Evolutionary conservation across 2,329 filamentous ascomycete species (phyloP), one percentile per base, ranked within the genome.

Genomic region (Pezicula carpinea): DNA sequence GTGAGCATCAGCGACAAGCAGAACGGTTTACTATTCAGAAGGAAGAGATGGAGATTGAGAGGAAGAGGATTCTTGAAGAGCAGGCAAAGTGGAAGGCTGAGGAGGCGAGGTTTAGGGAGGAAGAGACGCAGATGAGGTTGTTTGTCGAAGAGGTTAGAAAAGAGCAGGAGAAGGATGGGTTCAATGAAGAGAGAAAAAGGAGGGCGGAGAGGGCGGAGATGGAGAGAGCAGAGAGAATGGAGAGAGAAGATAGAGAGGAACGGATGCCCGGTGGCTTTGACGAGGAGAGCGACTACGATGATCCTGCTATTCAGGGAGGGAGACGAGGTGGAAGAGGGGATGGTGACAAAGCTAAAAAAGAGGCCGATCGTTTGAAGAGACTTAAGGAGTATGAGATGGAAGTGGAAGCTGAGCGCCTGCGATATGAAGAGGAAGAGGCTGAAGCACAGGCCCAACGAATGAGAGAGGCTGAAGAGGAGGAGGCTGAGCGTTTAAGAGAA

Each of bases 41-140:
- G 19, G 50, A 53, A 19, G 39, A 44, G 26, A 56, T 56, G 50
- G 52, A 56, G 14, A 19, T 47, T 2, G 39, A 56, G 29, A 52
- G 52, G 5, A 33, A 38, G 35, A 32, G 36, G 6, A 54, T 56
- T 46, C 7, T 46, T 18, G 50, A 54, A 15, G 46, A 46, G n/a
- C 43, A 54, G 22, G 53, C 49, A 29, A 43, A 44, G 33, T 49
- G 42, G 17, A 38, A 48, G 15, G 39, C 32, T 11, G 53, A 55
- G 14, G 49, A 49, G 18, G 41, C 48, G 17, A 32, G 44, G 21
- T 54, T n/a, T n/a, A n/a, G n/a, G n/a, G n/a, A n/a, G n/a, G n/a
- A n/a, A n/a, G n/a, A n/a, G n/a, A n/a, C n/a, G n/a, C n/a, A n/a
- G n/a, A n/a, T n/a, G n/a, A n/a, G n/a, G n/a, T n/a, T n/a, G n/a